Percentiles rank a stretch among this genome's conserved stretches.
phyloP scores from a whole-genome alignment of 148 eudicot genomes.

The Amaranthus hypochondriacus region DNA sequence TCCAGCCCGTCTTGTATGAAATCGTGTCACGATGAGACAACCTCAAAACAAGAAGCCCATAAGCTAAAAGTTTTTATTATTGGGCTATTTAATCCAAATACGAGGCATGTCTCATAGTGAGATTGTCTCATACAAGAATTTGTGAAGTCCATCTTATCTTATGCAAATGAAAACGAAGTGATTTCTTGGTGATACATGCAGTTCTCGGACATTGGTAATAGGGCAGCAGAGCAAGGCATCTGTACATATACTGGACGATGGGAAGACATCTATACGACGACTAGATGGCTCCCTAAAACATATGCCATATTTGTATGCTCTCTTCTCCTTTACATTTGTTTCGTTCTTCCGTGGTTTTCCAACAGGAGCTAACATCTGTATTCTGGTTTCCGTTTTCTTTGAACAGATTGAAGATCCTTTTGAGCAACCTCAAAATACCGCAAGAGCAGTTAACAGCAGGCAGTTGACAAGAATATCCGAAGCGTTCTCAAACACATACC shows the following conservation, averaged over 20 bases:
- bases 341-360: not conserved
- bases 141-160: too few species aligned
- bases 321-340: constrained; percentile 25
- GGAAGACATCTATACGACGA: constrained; percentile 64
- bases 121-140: too few species aligned
- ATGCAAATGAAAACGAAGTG: not conserved
- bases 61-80: too few species aligned
- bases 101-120: too few species aligned
- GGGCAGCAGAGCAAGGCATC: constrained; percentile 64
- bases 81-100: too few species aligned
- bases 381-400: constrained; percentile 1
- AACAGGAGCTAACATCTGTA: not conserved
- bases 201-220: constrained; percentile 59
- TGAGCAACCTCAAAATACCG: constrained; percentile 66
- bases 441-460: constrained; percentile 45
- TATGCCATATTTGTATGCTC: constrained; percentile 68
- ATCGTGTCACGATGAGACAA: too few species aligned
- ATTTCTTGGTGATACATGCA: constrained; percentile 26
- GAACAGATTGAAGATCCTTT: constrained; percentile 73
- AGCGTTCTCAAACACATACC: constrained; percentile 40
- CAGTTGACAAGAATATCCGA: constrained; percentile 41
- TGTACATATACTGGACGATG: constrained; percentile 58
- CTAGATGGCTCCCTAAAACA: constrained; percentile 86
- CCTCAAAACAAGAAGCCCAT: too few species aligned
- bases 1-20: too few species aligned